phyloP scores from a whole-genome alignment of 345 rosid genomes.

The Populus davidiana region DNA sequence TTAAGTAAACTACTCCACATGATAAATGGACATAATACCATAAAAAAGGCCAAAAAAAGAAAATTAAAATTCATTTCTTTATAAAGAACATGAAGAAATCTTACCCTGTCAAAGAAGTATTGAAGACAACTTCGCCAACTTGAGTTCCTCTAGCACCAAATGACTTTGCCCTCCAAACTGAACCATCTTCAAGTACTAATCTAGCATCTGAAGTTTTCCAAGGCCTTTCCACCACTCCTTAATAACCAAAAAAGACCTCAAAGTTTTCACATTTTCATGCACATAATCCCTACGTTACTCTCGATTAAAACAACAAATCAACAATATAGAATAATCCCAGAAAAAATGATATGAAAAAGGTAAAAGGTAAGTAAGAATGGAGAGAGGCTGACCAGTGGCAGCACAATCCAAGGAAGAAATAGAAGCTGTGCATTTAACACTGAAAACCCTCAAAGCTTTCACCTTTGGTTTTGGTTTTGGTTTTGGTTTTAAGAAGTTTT shows the following conservation, averaged over 20 bases:
- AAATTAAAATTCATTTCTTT: background rate
- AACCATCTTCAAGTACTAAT: slow-evolving; percentile 90
- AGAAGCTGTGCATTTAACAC: slow-evolving; percentile 51
- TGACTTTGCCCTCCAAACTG: slow-evolving; percentile 90
- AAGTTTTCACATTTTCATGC: background rate
- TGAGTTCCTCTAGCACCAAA: slow-evolving; percentile 94
- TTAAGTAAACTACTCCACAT: background rate
- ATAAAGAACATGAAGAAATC: background rate
- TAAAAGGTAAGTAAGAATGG: background rate
- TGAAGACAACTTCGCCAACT: slow-evolving; percentile 94
- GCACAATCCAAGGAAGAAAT: slow-evolving; percentile 39
- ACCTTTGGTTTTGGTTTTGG: background rate
- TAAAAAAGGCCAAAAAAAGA: background rate
- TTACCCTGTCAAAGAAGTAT: slow-evolving; percentile 92
- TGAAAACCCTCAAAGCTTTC: slow-evolving; percentile 22
- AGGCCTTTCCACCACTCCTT: slow-evolving; percentile 66
- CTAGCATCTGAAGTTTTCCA: slow-evolving; percentile 85
- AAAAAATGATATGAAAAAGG: background rate
- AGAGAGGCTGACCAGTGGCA: slow-evolving; percentile 42
- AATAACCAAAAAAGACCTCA: background rate
- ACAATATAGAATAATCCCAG: background rate
- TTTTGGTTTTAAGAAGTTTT: background rate
- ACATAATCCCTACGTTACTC: background rate
- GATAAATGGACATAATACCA: background rate
- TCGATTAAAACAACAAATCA: background rate